Percentiles rank a stretch among this genome's conserved stretches.
phyloP scores from a whole-genome alignment of 148 eudicot genomes.

The Drosera capensis region DNA sequence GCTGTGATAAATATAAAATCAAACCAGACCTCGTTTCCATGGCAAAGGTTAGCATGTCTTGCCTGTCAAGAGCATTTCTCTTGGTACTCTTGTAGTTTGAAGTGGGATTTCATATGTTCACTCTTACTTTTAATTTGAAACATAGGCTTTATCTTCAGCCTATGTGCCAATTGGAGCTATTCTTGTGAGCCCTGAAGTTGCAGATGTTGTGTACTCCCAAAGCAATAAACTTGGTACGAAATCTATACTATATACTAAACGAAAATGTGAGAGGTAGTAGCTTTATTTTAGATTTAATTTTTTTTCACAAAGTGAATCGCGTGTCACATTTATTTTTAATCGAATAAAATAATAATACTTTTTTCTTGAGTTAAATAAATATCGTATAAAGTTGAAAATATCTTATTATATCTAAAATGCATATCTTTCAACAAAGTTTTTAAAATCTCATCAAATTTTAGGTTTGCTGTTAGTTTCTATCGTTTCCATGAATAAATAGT shows the following conservation, averaged over 20 bases:
- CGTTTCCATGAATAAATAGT: too few species aligned
- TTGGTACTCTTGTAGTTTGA: too few species aligned
- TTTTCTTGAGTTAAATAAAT: too few species aligned
- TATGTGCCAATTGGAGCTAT: constrained; percentile 97
- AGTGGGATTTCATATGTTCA: constrained; percentile 1
- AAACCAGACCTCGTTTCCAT: constrained; percentile 91
- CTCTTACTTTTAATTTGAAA: background rate
- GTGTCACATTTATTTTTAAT: too few species aligned
- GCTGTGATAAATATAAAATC: constrained; percentile 79
- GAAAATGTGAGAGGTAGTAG: background rate
- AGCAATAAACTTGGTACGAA: constrained; percentile 84
- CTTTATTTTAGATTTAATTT: too few species aligned
- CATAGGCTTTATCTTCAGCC: constrained; percentile 87
- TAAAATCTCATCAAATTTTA: too few species aligned
- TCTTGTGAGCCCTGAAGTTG: constrained; percentile 73
- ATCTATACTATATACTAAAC: background rate
- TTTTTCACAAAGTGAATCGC: too few species aligned
- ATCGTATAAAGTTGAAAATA: too few species aligned
- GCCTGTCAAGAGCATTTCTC: constrained; percentile 1
- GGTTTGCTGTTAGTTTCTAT: too few species aligned
- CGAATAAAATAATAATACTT: too few species aligned
- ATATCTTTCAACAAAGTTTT: too few species aligned
- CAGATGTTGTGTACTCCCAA: constrained; percentile 73
- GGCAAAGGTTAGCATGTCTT: constrained; percentile 49
- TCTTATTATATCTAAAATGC: too few species aligned